Evolutionary conservation across 2,329 filamentous ascomycete genomes (phyloP), one percentile per base, ranked within the genome.

Genomic region (Periconia sp.): DNA sequence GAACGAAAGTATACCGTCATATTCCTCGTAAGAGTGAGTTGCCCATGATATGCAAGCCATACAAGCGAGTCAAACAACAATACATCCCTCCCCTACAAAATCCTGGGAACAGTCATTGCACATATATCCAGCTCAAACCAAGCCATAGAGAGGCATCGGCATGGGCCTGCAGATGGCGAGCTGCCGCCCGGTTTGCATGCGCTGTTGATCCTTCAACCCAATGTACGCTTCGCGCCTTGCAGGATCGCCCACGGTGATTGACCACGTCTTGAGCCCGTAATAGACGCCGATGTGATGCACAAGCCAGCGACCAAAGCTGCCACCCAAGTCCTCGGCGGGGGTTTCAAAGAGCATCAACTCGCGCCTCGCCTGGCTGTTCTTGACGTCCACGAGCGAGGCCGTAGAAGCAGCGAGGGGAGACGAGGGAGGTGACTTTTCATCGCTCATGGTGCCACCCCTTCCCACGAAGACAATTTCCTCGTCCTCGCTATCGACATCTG

Each of bases 381-480:
- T 37, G 11, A 37, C 33, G 33, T 37, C 33, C 33, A 80, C 80
- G 33, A 37, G 33, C 33, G 33, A 37, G 15, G 33, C 11, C 11
- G 33, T 37, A 37, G 33, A 37, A 14, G 33, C 33, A 23, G 20
- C 43, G 2, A 17, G 13, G n/a, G 27, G 27, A 23, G 23, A 31
- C 63, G 77, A 76, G 42, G 78, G 76, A 55, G 79, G 70, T 62
- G 78, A 63, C 72, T 76, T 60, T 73, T 77, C 76, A 78, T 90
- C 73, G 74, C 84, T 71, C 86, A 87, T 81, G 77, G 86, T 70
- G 65, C 84, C 82, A 52, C 86, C 84, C 10, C 84, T 78, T 1
- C 90, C 92, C 6, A 95, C 86, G 71, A 97, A 97, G 11, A 97
- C 92, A 60, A 97, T 91, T 76, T 96, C 91, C 57, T 96, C 92